Evolutionary conservation across 2,329 filamentous ascomycete genomes (phyloP), one percentile per base, ranked within the genome.

Genomic region (Drechslera avenae): DNA sequence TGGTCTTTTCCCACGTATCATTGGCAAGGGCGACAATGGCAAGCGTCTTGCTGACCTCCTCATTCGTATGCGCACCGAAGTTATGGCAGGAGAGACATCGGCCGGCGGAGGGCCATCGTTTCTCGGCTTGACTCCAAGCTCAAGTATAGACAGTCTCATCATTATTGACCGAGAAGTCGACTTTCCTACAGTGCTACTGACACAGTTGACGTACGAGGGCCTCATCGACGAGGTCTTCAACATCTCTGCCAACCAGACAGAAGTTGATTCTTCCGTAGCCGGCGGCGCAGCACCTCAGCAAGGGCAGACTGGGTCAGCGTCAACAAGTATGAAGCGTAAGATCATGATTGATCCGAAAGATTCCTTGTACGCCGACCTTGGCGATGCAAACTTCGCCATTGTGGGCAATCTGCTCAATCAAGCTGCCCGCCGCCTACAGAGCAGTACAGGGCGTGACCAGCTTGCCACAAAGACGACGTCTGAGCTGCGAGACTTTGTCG

Each of bases 141-240:
- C 88, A 9, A 87, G 86, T 5, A 89, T 91, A 39, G 94, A 99
- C 72, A 96, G 88, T 67, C 79, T 97, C 52, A 92, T 99, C 64
- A 89, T 99, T 54, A 91, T 99, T 47, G 94, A 99, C 73, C 89
- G 94, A 41, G 92, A 97, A 70, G 88, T 96, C 47, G 94, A 99
- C 72, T 91, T 94, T 66, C 90, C 93, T 13, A 97, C 94, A 1
- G 88, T 89, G 0, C 81, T 99, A 13, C 86, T 99, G 46, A 97
- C 93, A 0, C 94, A 99, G 71, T 79, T 99, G 55, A 99, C 94
- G 1, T 99, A 99, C 67, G 93, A 99, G 75, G 94, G 94, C 3
- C 80, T 99, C 19, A 88, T 99, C 46, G 95, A 99, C 67, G 94
- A 99, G 71, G 83, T 94, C 13, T 95, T 96, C 68, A 87, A 89